Percentiles rank a stretch among this genome's conserved stretches.
Conservation (phyloP, 2,329 filamentous ascomycete species). For the Aspergillus terreus region DNA sequence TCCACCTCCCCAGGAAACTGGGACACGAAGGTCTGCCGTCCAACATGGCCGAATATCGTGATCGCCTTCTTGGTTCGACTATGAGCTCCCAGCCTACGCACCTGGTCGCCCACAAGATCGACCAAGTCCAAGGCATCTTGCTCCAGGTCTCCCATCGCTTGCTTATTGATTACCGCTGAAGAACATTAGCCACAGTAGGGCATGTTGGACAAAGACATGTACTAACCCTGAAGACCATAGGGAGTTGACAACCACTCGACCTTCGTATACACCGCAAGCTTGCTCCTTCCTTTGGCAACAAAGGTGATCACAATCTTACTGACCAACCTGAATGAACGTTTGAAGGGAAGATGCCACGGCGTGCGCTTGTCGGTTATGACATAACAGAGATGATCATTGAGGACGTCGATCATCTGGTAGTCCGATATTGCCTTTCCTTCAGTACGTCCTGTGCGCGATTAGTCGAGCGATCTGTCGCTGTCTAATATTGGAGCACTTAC, state of each 20-base stretch:
- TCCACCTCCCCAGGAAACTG: constrained; percentile 35
- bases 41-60: constrained; percentile 47
- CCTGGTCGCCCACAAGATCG: constrained; percentile 50
- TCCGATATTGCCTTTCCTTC: constrained; percentile 67
- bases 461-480: neutral
- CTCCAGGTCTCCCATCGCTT: constrained; percentile 67
- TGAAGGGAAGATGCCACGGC: constrained; percentile 82
- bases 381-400: constrained; percentile 72
- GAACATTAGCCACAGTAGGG: constrained; percentile 4
- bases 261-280: constrained; percentile 80
- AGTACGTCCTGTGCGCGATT: constrained; percentile 36
- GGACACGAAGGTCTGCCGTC: constrained; percentile 39
- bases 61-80: constrained; percentile 48
- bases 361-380: constrained; percentile 62
- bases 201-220: neutral
- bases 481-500: constrained; percentile 36
- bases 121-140: constrained; percentile 47
- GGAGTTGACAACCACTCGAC: constrained; percentile 79
- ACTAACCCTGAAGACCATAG: constrained; percentile 43
- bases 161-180: constrained; percentile 52
- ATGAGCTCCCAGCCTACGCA: constrained; percentile 43
- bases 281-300: constrained; percentile 85
- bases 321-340: constrained; percentile 72
- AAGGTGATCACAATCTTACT: constrained; percentile 94
- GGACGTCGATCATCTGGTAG: constrained; percentile 79